phyloP scores from a whole-genome alignment of 805 yeast genomes.

The Tetrapisispora arboricola region DNA sequence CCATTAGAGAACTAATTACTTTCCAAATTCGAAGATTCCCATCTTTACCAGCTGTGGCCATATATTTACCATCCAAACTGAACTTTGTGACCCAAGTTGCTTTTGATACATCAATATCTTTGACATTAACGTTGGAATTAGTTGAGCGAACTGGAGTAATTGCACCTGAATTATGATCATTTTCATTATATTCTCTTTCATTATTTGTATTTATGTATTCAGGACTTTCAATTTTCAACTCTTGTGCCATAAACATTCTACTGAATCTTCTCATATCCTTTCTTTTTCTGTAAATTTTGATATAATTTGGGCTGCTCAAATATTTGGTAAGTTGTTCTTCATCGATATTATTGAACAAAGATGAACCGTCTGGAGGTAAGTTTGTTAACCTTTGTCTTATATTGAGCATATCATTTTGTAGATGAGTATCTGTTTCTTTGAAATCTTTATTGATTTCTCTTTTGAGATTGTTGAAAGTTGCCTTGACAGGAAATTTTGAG shows the following conservation, averaged over 20 bases:
- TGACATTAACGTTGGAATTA: background rate
- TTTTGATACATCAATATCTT: conserved; percentile 6
- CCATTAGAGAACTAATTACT: conserved; percentile 63
- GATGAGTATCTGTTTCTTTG: background rate
- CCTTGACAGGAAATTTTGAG: background rate
- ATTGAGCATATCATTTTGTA: background rate
- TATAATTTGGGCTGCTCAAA: conserved; percentile 44
- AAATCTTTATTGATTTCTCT: background rate
- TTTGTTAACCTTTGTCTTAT: background rate
- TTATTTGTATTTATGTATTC: no score
- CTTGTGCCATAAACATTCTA: conserved; percentile 58
- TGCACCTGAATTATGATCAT: background rate
- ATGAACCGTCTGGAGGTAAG: background rate
- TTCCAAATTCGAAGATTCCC: conserved; percentile 64
- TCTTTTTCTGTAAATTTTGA: conserved; percentile 39
- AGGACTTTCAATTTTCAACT: conserved; percentile 26
- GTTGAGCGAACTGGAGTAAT: background rate
- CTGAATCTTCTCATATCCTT: conserved; percentile 38
- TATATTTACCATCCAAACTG: conserved; percentile 66
- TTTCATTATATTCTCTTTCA: background rate
- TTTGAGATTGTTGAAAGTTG: background rate
- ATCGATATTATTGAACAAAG: conserved; percentile 17
- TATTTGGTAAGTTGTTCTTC: conserved; percentile 34
- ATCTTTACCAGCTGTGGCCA: conserved; percentile 81
- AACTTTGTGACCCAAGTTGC: conserved; percentile 72